Percentiles rank a stretch among this genome's conserved stretches.
phyloP scores from a whole-genome alignment of 2,329 filamentous ascomycete genomes.

The Penicillium concentricum region DNA sequence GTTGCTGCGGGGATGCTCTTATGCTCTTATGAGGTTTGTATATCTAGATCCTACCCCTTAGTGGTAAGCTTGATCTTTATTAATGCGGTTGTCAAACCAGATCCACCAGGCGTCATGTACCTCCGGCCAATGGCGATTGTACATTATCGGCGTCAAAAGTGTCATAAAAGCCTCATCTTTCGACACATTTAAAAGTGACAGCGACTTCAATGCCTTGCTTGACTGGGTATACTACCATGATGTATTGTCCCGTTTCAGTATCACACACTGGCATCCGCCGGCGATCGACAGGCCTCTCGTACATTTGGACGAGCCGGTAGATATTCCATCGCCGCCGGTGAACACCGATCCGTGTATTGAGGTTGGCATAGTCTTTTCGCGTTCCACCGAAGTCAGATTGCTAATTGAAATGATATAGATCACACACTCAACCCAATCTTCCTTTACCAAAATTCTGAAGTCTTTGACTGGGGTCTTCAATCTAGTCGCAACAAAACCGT shows the following conservation, averaged over 20 bases:
- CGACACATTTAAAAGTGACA: background rate
- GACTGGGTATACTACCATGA: slow-evolving; percentile 6
- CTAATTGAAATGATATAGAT: background rate
- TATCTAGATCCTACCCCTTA: background rate
- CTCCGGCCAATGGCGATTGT: background rate
- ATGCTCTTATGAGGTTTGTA: background rate
- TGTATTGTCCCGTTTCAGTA: slow-evolving; percentile 2
- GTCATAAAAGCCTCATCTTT: background rate
- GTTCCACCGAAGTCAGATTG: background rate
- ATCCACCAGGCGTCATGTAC: background rate
- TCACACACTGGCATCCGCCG: background rate
- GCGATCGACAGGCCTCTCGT: background rate
- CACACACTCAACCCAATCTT: background rate
- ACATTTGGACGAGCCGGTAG: background rate
- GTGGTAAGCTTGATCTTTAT: background rate
- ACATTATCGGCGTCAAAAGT: background rate
- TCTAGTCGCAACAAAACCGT: background rate
- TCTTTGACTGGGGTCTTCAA: background rate
- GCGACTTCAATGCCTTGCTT: background rate
- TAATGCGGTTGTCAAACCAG: background rate
- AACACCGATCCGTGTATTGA: background rate
- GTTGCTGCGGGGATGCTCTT: background rate
- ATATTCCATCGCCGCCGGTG: background rate
- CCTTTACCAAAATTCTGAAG: background rate
- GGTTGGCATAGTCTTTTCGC: background rate